Conservation (phyloP, 2,329 filamentous ascomycete species). For the Paramyrothecium roridum region DNA sequence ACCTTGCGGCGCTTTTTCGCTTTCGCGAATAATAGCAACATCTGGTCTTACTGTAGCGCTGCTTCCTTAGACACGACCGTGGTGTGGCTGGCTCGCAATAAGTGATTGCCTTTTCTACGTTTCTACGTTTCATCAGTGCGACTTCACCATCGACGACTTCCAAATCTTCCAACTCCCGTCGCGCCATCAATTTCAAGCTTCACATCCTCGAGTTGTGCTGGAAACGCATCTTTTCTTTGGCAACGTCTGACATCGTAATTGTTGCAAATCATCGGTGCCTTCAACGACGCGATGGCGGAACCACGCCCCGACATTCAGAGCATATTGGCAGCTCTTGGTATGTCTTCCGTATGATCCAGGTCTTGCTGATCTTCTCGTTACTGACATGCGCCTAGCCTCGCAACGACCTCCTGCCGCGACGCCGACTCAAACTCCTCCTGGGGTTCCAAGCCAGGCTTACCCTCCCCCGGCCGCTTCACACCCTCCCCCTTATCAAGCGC, state of each 20-base stretch:
- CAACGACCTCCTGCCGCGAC: slow-evolving; percentile 40
- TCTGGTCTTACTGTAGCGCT: neutral
- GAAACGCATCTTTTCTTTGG: no score
- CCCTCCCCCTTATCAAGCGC: slow-evolving; percentile 31
- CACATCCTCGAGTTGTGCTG: no score
- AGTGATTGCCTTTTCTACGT: neutral
- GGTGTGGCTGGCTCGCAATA: neutral
- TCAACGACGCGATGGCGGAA: slow-evolving; percentile 29
- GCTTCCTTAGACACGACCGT: neutral
- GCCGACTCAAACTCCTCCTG: slow-evolving; percentile 38
- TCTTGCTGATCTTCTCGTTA: slow-evolving; percentile 4
- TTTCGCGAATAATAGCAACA: neutral
- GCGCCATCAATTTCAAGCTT: no score
- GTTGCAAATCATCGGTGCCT: slow-evolving; percentile 1
- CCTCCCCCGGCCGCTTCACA: slow-evolving; percentile 32
- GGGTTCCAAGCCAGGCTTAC: slow-evolving; percentile 32
- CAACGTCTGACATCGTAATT: neutral
- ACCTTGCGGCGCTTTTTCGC: neutral
- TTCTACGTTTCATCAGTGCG: neutral
- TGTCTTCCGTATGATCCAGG: slow-evolving; percentile 15
- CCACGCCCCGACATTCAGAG: slow-evolving; percentile 39
- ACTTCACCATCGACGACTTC: neutral
- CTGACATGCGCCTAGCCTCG: slow-evolving; percentile 29
- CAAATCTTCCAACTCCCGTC: neutral
- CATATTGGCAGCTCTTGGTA: slow-evolving; percentile 47